phyloP scores from a whole-genome alignment of 2,329 filamentous ascomycete species.

The Paramyrothecium sp. region DNA sequence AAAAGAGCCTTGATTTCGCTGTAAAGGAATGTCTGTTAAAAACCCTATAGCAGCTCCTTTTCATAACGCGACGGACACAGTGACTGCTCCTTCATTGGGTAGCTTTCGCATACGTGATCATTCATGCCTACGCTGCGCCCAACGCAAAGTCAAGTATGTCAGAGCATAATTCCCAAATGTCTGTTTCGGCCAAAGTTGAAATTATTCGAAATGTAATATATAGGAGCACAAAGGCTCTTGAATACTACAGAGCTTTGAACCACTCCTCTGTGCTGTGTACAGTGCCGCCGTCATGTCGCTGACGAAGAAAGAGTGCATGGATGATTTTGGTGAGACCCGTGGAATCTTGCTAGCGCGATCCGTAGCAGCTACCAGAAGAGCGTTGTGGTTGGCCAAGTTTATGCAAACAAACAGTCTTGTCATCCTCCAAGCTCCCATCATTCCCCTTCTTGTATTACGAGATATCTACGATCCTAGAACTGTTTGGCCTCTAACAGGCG shows the following conservation, averaged over 20 bases:
- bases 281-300: background rate
- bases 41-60: too few species aligned
- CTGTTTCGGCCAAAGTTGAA: too few species aligned
- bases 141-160: constrained; percentile 2
- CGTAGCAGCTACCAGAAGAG: background rate
- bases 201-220: too few species aligned
- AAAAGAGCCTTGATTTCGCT: too few species aligned
- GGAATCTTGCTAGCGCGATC: background rate
- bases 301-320: background rate
- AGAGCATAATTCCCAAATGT: background rate
- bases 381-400: background rate
- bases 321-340: background rate
- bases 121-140: constrained; percentile 1
- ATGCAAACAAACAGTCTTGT: background rate
- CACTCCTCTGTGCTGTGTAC: background rate
- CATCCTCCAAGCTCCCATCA: background rate
- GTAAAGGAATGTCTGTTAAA: too few species aligned
- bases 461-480: background rate
- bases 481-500: constrained; percentile 3
- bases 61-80: too few species aligned
- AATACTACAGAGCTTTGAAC: background rate
- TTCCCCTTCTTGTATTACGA: background rate
- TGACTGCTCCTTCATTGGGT: background rate
- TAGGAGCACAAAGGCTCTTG: too few species aligned
- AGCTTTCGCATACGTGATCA: background rate